Percentiles rank a stretch among this genome's conserved stretches.
Evolutionary conservation across 2,329 filamentous ascomycete species (phyloP).

Genomic region (Dactylellina cionopaga): DNA sequence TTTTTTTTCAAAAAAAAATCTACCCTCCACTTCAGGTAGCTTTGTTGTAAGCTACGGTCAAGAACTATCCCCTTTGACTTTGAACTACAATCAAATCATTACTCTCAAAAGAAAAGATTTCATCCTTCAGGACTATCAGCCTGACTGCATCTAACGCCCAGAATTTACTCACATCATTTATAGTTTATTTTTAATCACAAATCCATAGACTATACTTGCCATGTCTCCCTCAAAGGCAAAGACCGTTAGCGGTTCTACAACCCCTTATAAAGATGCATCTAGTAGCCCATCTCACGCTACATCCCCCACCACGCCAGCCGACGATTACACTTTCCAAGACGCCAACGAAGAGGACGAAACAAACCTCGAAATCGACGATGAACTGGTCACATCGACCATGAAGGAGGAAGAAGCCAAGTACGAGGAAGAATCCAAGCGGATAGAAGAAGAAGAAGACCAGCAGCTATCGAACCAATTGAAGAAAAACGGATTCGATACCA

Average conservation of each 20-base stretch:
- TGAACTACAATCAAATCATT: too few species aligned
- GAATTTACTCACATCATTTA: too few species aligned
- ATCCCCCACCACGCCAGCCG: slow-evolving; percentile 35
- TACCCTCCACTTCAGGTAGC: background rate
- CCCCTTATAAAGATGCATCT: slow-evolving; percentile 28
- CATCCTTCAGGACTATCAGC: too few species aligned
- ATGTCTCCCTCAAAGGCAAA: slow-evolving; percentile 30
- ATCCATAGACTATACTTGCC: background rate
- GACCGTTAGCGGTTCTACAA: slow-evolving; percentile 21
- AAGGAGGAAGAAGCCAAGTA: slow-evolving; percentile 48
- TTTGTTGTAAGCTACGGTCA: background rate
- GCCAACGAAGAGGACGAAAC: slow-evolving; percentile 16
- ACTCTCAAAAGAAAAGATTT: too few species aligned
- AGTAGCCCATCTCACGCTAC: slow-evolving; percentile 27
- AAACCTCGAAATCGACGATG: slow-evolving; percentile 39
- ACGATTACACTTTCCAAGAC: slow-evolving; percentile 39
- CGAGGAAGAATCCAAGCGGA: slow-evolving; percentile 35
- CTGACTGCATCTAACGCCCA: too few species aligned
- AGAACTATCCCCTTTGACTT: background rate
- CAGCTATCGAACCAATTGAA: slow-evolving; percentile 37
- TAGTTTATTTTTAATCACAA: background rate
- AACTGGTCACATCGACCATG: slow-evolving; percentile 47
- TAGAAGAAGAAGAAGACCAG: slow-evolving; percentile 46
- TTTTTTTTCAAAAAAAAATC: background rate
- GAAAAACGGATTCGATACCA: slow-evolving; percentile 43